Evolutionary conservation across 768 basidiomycete species (phyloP), one percentile per base, ranked within the genome.

Genomic region (Phaeolepiota aurea): DNA sequence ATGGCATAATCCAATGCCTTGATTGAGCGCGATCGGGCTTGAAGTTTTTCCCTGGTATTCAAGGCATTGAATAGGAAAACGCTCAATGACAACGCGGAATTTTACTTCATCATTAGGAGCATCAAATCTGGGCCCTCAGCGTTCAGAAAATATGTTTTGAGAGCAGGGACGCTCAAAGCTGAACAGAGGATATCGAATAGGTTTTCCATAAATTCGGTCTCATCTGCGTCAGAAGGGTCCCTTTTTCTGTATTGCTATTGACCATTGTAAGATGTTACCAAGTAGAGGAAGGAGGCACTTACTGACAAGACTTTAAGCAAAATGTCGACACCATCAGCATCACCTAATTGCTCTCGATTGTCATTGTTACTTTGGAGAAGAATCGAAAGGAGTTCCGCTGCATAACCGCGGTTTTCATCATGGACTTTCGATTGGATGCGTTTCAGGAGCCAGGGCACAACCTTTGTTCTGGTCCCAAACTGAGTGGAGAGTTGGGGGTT

Each of bases 151-250:
- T 79, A 61, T 13, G 71, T 58, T 61, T 97, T 98, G 56, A 85
- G 77, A 35, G 79, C 68, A 11, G 80, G 68, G 58, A 94, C 92
- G 22, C 69, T 76, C 16, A 98, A 68, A 0, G 82, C 74, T 0
- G 92, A 93, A 56, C 96, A 98, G 16, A 99, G 61, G 0, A 81
- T 61, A 55, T 97, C 88, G 54, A 98, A 98, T 3, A 90, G 53
- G 58, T 99, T 98, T 57, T 98, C 96, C 92, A 98, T 93, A 61
- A 91, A 98, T 58, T 99, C 96, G 3, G 79, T 71, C 62, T 99
- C 96, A 46, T 98, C 96, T 5, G 82, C 72, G 48, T 92, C 82
- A 0, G 66, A 65, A 11, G 94, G 94, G 54, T 97, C 87, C 42
- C 79, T 73, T 54, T 76, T 74, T 31, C 93, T 82, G 56, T 83